Evolutionary conservation across 306 rosid genomes (phyloP).

Genomic region (Cucurbita pepo): DNA sequence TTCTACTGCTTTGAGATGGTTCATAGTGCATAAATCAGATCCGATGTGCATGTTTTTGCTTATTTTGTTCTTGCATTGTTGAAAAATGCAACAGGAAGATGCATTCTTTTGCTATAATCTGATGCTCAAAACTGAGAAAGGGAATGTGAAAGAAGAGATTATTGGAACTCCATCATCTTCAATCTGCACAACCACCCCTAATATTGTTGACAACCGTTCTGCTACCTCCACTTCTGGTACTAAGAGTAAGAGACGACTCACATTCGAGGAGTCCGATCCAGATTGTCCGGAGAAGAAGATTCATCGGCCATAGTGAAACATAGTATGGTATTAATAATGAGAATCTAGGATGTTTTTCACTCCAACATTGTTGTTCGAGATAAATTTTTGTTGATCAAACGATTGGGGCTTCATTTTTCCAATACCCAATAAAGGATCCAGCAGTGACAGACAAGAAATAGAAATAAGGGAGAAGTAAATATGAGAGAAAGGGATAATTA

Average conservation of each 20-base stretch:
- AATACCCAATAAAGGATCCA: constrained; percentile 23
- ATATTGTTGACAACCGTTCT: constrained; percentile 31
- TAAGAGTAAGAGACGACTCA: constrained; percentile 54
- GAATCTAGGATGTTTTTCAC: constrained; percentile 26
- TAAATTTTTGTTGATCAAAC: constrained; percentile 1
- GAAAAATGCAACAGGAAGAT: constrained; percentile 41
- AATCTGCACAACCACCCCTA: constrained; percentile 17
- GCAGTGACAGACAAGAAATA: constrained; percentile 36
- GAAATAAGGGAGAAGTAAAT: constrained; percentile 31
- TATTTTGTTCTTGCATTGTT: background rate
- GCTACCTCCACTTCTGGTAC: constrained; percentile 24
- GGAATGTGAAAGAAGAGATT: constrained; percentile 40
- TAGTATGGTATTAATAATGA: constrained; percentile 32
- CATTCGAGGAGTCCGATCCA: constrained; percentile 31
- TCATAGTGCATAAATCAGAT: background rate
- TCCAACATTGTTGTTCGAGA: constrained; percentile 1
- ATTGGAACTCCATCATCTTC: constrained; percentile 8
- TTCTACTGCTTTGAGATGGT: background rate
- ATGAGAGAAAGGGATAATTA: constrained; percentile 22
- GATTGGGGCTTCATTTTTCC: constrained; percentile 51
- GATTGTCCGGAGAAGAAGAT: constrained; percentile 25
- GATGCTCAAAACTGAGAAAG: constrained; percentile 36
- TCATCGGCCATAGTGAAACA: constrained; percentile 24
- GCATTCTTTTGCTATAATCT: constrained; percentile 45
- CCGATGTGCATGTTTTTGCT: background rate